phyloP scores from a whole-genome alignment of 371 early-diverging fungal species.

The Phascolomyces articulosus region DNA sequence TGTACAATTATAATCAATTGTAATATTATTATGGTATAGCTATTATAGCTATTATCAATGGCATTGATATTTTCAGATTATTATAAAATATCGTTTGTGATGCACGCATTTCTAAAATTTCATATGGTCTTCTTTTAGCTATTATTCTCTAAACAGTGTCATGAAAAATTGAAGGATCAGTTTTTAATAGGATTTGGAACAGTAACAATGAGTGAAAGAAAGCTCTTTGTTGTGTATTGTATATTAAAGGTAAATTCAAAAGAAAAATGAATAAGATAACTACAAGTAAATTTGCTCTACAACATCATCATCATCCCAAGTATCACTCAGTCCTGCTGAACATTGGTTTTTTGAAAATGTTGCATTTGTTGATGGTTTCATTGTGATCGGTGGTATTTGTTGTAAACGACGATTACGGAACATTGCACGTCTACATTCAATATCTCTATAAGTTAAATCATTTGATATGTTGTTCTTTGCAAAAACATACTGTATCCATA shows the following conservation, averaged over 20 bases:
- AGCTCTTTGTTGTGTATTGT: too few relatives aligned
- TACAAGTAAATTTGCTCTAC: constrained; percentile 5
- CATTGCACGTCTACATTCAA: constrained; percentile 9
- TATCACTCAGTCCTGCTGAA: constrained; percentile 2
- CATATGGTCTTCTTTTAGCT: too few relatives aligned
- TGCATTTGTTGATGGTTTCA: neutral
- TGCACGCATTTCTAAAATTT: too few relatives aligned
- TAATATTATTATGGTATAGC: too few relatives aligned
- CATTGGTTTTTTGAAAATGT: neutral
- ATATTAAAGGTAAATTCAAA: neutral
- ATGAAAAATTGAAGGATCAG: too few relatives aligned
- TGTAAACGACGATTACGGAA: constrained; percentile 31
- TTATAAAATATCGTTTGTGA: too few relatives aligned
- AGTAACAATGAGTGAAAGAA: too few relatives aligned
- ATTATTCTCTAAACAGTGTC: too few relatives aligned
- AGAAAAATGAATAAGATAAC: neutral
- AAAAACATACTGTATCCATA: constrained; percentile 14
- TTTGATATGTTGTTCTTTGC: constrained; percentile 3
- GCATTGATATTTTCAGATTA: too few relatives aligned
- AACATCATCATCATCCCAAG: neutral
- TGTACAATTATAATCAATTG: too few relatives aligned
- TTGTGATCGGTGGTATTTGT: constrained; percentile 6
- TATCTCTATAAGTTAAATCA: constrained; percentile 13
- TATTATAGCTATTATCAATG: too few relatives aligned
- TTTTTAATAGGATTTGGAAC: too few relatives aligned